Conservation (phyloP, 2,329 filamentous ascomycete species). For the Hymenoscyphus infarciens region DNA sequence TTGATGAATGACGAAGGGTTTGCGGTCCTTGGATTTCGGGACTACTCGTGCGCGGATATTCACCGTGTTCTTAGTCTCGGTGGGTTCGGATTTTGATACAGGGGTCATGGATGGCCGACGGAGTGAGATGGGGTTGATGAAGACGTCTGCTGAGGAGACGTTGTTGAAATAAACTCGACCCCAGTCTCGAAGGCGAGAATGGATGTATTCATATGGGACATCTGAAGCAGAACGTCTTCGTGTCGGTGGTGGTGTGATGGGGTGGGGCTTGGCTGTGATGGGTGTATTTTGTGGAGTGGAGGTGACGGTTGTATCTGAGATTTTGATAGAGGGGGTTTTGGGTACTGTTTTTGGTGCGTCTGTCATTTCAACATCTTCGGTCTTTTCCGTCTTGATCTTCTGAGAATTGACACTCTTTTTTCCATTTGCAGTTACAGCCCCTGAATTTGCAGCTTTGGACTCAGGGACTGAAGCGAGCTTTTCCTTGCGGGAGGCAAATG, state of each 20-base stretch:
- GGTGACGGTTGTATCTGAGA: background rate
- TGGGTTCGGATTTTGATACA: slow-evolving; percentile 7
- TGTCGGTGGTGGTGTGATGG: background rate
- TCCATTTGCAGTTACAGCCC: slow-evolving; percentile 11
- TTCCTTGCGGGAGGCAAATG: slow-evolving; percentile 13
- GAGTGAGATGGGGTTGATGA: slow-evolving; percentile 43
- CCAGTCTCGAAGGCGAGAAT: slow-evolving; percentile 41
- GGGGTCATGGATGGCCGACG: slow-evolving; percentile 33
- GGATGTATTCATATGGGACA: slow-evolving; percentile 31
- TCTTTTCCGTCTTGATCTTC: background rate
- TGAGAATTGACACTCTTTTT: background rate
- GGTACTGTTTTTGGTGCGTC: background rate
- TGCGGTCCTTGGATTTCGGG: slow-evolving; percentile 40
- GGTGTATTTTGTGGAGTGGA: slow-evolving; percentile 4
- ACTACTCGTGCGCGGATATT: slow-evolving; percentile 44
- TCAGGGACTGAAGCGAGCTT: slow-evolving; percentile 20
- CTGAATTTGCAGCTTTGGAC: slow-evolving; percentile 4
- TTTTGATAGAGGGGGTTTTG: slow-evolving; percentile 1
- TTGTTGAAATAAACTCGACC: slow-evolving; percentile 43
- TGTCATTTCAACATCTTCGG: slow-evolving; percentile 4
- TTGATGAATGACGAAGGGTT: slow-evolving; percentile 47
- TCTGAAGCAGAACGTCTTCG: slow-evolving; percentile 11
- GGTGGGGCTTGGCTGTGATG: background rate
- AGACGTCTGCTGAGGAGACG: slow-evolving; percentile 42
- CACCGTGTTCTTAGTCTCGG: slow-evolving; percentile 21